Base-by-base conservation (phyloP, 2,329 filamentous ascomycete species). In the Colletotrichum navitas region DNA sequence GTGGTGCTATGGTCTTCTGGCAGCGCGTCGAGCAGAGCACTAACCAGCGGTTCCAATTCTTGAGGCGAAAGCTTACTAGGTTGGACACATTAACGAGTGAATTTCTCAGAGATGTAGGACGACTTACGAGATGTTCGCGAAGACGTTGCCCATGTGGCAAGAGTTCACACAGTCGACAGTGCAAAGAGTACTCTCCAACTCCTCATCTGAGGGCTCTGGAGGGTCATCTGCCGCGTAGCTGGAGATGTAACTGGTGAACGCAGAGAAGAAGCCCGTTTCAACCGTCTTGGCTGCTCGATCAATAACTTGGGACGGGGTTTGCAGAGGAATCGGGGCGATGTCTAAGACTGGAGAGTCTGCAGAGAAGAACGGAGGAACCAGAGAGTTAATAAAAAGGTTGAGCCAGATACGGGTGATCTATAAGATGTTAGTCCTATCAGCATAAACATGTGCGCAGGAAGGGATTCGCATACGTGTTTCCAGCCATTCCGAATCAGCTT, bases 211-310 rank as follows among this genome's bases (percentile, higher is more conserved):
- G 2, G 96, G 96, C 82, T 99, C 96, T 0, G 96, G 96, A 16
- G 96, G 96, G 78, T 99, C 96, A 80, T 98, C 96, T 14, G 96
- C 97, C 52, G 97, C 96, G 80, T 99, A 98, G 80, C 95, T 98
- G n/a, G 95, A 97, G 41, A 99, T 94, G 78, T 98, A 99, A 6
- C 93, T 97, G 0, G 95, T 97, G 77, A 99, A 94, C 1, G 95
- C 94, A 5, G 95, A 97, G 79, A 99, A 94, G 61, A 99, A 89
- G 7, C 96, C 94, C 2, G 91, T 91, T 36, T 99, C 96, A 69
- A 87, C 89, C 43, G 91, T 86, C 74, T 94, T 93, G 52, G 93
- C 87, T 68, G 91, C 94, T 68, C 95, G 91, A 79, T 98, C 96
- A 74, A 99, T 95, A 60, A 98, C 90, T 78, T 98, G 95, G 12